Evolutionary conservation across 176 grass and related monocot genomes (phyloP), one percentile per base, ranked within the genome.

Genomic region (Cenchrus purpureus): DNA sequence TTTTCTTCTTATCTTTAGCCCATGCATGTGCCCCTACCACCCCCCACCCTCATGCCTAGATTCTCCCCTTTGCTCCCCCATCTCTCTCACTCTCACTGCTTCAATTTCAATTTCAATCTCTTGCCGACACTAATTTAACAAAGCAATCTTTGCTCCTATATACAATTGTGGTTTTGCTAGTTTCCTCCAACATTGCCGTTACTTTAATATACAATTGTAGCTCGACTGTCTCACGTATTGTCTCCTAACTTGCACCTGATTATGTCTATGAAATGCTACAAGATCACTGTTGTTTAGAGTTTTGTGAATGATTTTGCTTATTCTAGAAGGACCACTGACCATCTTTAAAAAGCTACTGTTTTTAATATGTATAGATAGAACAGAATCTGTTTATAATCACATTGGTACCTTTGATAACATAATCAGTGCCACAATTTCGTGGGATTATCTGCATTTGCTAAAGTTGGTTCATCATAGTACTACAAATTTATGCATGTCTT

Each of bases 1-100:
- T 76, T 76, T 80, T 73, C 76, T 87, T 86, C 78, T 82, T 81
- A 76, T 90, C 88, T 74, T 78, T 48, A 69, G 71, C 74, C 73
- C 68, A 60, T 74, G 72, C 85, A 91, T 93, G 85, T 93, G 88
- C 63, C 79, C 86, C 85, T 79, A 78, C 68, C 85, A 53, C 15
- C 68, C 68, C 54, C 88, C 85, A 12, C 31, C 78, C 82, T 80
- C 86, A 85, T 73, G 88, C 74, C 86, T 86, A 88, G 86, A 88
- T 94, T 91, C 88, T 80, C 73, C 48, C 4, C 68, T 81, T 74
- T 74, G 57, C 10, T 34, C 43, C n/a, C 83, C 40, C 48, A n/a
- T 50, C 44, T 73, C 70, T 29, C 45, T 66, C 83, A 46, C 37
- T 43, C 56, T 67, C 57, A 10, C 73, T 54, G 56, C 71, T 74